phyloP scores from a whole-genome alignment of 257 asterid genomes.

The Verbascum thapsus region DNA sequence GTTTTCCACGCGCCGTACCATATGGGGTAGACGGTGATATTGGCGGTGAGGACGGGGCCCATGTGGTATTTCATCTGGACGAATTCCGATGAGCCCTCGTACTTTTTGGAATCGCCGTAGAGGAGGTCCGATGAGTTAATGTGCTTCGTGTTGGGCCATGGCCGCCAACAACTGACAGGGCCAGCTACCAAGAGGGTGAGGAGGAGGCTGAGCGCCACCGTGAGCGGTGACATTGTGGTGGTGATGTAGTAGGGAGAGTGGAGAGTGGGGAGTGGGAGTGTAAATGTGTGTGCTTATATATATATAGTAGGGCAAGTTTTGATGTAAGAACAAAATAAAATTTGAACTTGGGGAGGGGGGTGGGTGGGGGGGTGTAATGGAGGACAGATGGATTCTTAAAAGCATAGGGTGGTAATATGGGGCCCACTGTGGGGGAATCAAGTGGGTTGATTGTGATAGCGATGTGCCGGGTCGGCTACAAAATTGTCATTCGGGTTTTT shows the following conservation, averaged over 20 bases:
- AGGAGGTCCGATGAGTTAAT: conserved; percentile 44
- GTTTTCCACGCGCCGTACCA: conserved; percentile 69
- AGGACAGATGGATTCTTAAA: conserved; percentile 70
- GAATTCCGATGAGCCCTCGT: conserved; percentile 70
- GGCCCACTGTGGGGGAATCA: conserved; percentile 34
- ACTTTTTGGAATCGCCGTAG: conserved; percentile 56
- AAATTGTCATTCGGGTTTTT: neutral
- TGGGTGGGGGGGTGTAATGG: conserved; percentile 47
- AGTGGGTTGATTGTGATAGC: conserved; percentile 28
- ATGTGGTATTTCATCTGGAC: conserved; percentile 62
- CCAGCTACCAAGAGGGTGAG: conserved; percentile 17
- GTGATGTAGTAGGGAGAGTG: too few relatives aligned
- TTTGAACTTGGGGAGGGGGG: neutral
- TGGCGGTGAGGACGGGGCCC: conserved; percentile 71
- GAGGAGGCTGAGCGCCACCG: conserved; percentile 26
- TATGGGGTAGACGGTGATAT: conserved; percentile 63
- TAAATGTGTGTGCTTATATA: conserved; percentile 1
- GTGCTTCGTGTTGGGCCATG: conserved; percentile 50
- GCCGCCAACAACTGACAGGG: conserved; percentile 43
- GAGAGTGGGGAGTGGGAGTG: conserved; percentile 1
- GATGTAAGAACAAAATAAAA: conserved; percentile 19
- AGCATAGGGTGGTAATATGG: conserved; percentile 49
- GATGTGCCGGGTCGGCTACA: conserved; percentile 30
- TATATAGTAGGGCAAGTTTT: conserved; percentile 27
- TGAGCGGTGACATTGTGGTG: conserved; percentile 6